Evolutionary conservation across 139 green algal genomes (phyloP), one percentile per base, ranked within the genome.

Genomic region (Marvania coccoides): DNA sequence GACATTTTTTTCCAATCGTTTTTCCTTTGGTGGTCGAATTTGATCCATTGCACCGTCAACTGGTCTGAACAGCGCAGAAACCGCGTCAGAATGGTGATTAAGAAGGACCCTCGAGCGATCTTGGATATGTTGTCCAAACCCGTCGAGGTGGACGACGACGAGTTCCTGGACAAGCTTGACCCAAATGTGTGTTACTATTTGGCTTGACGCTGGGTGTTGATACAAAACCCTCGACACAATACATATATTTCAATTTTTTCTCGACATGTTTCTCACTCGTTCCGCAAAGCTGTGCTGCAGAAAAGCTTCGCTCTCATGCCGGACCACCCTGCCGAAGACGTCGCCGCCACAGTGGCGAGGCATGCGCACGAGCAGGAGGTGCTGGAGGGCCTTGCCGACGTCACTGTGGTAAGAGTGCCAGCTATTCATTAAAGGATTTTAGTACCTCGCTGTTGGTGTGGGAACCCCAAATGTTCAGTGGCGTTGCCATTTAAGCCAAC

Each of bases 51-150:
- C n/a, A n/a, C n/a, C n/a, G n/a, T n/a, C n/a, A n/a, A n/a, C n/a
- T n/a, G n/a, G n/a, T n/a, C n/a, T n/a, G n/a, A n/a, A n/a, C n/a
- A n/a, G n/a, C n/a, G n/a, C n/a, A n/a, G n/a, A n/a, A n/a, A n/a
- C n/a, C n/a, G n/a, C n/a, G n/a, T n/a, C n/a, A n/a, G n/a, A n/a
- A 66, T 66, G 59, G 59, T 66, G 26, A 15, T 66, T 26, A 66
- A 66, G 10, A 66, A 53, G 14, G 59, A 66, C 12, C 59, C 59
- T 13, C n/a, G 59, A 51, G 33, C 30, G 6, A 33, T 66, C 37
- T 66, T 66, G n/a, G 59, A 66, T 13, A 23, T 66, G n/a, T 47
- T 64, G 23, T 55, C 29, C 29, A 64, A 64, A 51, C 59, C 35
- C 19, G 59, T 58, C 33, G 59, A 51, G 38, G 19, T 24, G 12